Conservation (phyloP, 164 flowering plant species). For the Chimonanthus praecox region DNA sequence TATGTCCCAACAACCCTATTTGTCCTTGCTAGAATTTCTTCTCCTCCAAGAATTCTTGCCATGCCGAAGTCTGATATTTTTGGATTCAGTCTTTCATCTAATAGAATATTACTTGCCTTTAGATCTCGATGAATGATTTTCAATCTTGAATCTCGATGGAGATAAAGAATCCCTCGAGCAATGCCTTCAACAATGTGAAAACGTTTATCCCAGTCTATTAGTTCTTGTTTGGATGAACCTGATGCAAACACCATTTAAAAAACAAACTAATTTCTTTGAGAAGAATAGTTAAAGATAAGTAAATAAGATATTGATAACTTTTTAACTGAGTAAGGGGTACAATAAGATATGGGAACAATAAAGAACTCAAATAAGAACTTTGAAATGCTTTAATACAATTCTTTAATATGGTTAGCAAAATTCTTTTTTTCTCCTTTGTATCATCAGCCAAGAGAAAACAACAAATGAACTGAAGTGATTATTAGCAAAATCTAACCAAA, state of each 20-base stretch:
- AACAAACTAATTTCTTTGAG: background rate
- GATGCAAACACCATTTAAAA: background rate
- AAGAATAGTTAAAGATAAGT: background rate
- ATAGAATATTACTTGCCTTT: slow-evolving; percentile 36
- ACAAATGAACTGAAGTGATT: background rate
- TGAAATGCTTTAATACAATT: too few species aligned
- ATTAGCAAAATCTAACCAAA: background rate
- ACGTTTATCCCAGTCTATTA: slow-evolving; percentile 30
- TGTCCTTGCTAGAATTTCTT: slow-evolving; percentile 27
- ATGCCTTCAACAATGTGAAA: slow-evolving; percentile 28
- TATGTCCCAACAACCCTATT: slow-evolving; percentile 34
- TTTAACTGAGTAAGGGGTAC: too few species aligned
- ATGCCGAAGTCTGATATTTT: slow-evolving; percentile 50
- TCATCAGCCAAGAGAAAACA: background rate
- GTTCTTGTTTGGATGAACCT: background rate
- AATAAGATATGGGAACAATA: too few species aligned
- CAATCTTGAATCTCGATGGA: slow-evolving; percentile 39
- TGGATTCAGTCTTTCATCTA: slow-evolving; percentile 34
- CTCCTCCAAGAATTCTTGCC: slow-evolving; percentile 26
- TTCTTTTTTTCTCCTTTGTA: too few species aligned
- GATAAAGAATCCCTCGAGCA: slow-evolving; percentile 38
- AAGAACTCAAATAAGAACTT: too few species aligned
- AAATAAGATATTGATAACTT: background rate
- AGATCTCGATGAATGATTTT: slow-evolving; percentile 45
- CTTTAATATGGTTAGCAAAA: too few species aligned